phyloP scores from a whole-genome alignment of 176 grass and related monocot species.

The Poa annua region DNA sequence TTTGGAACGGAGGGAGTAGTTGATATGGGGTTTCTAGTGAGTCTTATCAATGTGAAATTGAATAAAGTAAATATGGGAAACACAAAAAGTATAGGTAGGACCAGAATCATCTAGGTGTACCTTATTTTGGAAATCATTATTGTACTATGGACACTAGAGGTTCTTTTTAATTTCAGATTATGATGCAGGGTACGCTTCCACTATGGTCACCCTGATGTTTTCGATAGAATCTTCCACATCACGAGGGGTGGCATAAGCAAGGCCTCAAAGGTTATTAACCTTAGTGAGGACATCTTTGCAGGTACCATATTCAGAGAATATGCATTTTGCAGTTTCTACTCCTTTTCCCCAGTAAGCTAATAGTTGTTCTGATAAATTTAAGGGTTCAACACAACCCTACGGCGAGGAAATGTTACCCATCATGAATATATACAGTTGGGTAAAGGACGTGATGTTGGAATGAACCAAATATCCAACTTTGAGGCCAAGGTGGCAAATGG shows the following conservation, averaged over 20 bases:
- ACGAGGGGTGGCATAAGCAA: slow-evolving; percentile 85
- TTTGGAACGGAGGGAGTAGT: too few relatives aligned
- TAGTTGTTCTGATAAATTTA: slow-evolving; percentile 6
- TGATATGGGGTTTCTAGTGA: slow-evolving; percentile 7
- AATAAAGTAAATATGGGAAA: slow-evolving; percentile 3
- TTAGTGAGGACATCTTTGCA: slow-evolving; percentile 81
- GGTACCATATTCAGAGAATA: slow-evolving; percentile 47
- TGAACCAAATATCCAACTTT: slow-evolving; percentile 82
- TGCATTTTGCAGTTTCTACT: slow-evolving; percentile 30
- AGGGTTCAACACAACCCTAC: slow-evolving; percentile 76
- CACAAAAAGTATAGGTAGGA: slow-evolving; percentile 3
- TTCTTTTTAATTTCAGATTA: slow-evolving; percentile 7
- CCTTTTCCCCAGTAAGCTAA: slow-evolving; percentile 19
- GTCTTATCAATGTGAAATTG: slow-evolving; percentile 3
- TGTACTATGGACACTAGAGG: background rate
- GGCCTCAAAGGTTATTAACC: slow-evolving; percentile 73
- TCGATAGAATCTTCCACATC: slow-evolving; percentile 78
- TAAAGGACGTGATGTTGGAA: slow-evolving; percentile 80
- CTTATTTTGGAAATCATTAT: slow-evolving; percentile 29
- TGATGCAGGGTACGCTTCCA: slow-evolving; percentile 68
- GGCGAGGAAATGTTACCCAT: slow-evolving; percentile 70
- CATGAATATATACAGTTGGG: slow-evolving; percentile 81
- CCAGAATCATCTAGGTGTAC: slow-evolving; percentile 2
- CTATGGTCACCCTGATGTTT: slow-evolving; percentile 85
- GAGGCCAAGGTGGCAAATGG: slow-evolving; percentile 79